These are phyloP conservation scores for Amylostereum areolatum DNA, from an alignment of 1,284 basidiomycete genomes.

Conservation along the genomic window DNA sequence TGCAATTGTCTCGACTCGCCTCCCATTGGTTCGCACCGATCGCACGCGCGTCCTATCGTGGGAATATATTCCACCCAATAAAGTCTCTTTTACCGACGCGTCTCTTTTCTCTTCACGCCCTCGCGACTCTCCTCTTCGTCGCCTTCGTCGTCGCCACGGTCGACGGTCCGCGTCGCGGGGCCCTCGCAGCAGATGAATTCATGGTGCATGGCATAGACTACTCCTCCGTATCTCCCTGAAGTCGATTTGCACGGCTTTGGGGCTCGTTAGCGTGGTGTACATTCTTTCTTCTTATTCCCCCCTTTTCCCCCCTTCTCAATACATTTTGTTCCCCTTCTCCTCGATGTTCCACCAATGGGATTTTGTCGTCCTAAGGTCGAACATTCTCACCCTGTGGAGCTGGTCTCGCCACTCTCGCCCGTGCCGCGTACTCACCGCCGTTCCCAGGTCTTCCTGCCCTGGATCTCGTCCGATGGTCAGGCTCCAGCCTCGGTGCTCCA, in stretches of 20 bases:
- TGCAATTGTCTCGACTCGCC: too few relatives aligned
- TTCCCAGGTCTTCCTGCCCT: too few relatives aligned
- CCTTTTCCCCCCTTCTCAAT: neutral
- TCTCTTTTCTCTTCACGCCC: conserved; percentile 38
- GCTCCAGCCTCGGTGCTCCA: too few relatives aligned
- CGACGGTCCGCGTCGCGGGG: conserved; percentile 59
- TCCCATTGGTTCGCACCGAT: too few relatives aligned
- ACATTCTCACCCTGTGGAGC: too few relatives aligned
- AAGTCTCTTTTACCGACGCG: neutral
- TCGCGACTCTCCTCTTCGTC: conserved; percentile 52
- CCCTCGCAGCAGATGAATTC: conserved; percentile 84
- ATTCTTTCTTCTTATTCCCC: conserved; percentile 30
- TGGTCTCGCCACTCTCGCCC: too few relatives aligned
- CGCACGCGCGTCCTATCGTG: too few relatives aligned
- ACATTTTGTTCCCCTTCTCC: neutral
- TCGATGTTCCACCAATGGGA: too few relatives aligned
- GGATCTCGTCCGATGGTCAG: too few relatives aligned
- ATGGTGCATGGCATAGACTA: conserved; percentile 82
- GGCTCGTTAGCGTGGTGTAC: conserved; percentile 85
- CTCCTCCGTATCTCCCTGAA: conserved; percentile 82
- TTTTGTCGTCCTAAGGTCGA: too few relatives aligned
- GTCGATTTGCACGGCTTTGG: conserved; percentile 47
- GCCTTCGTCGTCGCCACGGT: conserved; percentile 36
- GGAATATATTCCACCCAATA: conserved; percentile 10
- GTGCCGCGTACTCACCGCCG: too few relatives aligned